These are phyloP conservation scores for Vanrija sp. DNA, from an alignment of 1,284 basidiomycete species.

Conservation along the genomic window DNA sequence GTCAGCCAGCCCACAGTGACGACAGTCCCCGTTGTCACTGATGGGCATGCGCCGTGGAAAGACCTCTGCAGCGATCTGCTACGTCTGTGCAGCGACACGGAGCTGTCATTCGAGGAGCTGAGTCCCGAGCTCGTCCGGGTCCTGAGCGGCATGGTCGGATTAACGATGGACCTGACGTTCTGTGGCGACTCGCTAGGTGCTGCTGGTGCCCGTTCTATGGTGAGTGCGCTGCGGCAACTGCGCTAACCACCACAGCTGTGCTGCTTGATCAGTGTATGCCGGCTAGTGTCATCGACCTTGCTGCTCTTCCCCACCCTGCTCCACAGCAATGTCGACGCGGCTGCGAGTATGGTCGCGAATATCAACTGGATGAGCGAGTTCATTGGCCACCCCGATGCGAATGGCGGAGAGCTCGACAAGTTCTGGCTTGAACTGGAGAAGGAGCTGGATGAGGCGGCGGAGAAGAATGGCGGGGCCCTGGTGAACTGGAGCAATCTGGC, in stretches of 20 bases:
- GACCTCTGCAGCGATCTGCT: constrained; percentile 4
- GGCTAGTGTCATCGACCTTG: constrained; percentile 14
- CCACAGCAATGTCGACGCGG: not conserved
- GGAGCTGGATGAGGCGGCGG: no score
- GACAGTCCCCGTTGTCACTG: not conserved
- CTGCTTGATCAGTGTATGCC: constrained; percentile 12
- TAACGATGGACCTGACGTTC: no score
- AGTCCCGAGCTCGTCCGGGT: not conserved
- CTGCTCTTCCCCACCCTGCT: constrained; percentile 21
- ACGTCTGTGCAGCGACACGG: constrained; percentile 17
- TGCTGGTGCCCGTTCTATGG: not conserved
- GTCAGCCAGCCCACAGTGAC: constrained; percentile 13
- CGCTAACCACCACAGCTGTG: no score
- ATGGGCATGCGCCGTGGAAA: not conserved
- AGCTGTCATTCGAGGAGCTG: constrained; percentile 11
- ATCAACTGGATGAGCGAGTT: no score
- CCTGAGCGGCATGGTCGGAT: not conserved
- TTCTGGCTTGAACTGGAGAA: no score
- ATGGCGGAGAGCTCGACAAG: no score
- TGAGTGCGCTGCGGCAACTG: not conserved
- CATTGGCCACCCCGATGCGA: no score
- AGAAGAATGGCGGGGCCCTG: no score
- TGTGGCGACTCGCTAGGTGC: no score
- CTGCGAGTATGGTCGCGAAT: not conserved
- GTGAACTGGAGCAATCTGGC: no score